Conservation (phyloP, 768 basidiomycete species). For the Hygrophorus russula region DNA sequence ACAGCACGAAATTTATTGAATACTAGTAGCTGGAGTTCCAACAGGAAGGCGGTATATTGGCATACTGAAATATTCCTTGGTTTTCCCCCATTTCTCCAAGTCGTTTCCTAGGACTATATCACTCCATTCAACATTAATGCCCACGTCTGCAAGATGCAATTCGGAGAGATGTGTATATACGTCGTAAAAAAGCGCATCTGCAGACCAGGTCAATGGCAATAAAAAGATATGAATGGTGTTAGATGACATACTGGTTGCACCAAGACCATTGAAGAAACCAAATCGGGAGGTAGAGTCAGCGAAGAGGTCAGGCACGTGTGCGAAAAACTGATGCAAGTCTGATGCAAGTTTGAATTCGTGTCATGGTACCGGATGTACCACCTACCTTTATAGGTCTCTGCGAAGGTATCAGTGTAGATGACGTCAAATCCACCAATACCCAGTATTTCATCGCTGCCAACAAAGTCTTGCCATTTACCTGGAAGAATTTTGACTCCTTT, state of each 20-base stretch:
- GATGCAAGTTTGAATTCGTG: neutral
- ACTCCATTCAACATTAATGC: constrained; percentile 70
- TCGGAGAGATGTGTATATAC: constrained; percentile 82
- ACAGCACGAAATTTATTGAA: neutral
- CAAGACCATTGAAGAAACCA: constrained; percentile 96
- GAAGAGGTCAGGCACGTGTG: constrained; percentile 65
- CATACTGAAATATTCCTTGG: constrained; percentile 64
- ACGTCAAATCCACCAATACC: constrained; percentile 72
- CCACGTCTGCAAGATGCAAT: constrained; percentile 73
- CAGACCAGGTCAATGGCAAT: constrained; percentile 3
- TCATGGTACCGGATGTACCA: neutral
- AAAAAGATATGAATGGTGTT: constrained; percentile 1
- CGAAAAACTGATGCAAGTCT: constrained; percentile 76
- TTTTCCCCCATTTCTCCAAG: constrained; percentile 62
- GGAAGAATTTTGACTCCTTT: constrained; percentile 70
- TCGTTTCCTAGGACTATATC: constrained; percentile 58
- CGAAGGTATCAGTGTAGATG: constrained; percentile 89
- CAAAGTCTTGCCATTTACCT: constrained; percentile 90
- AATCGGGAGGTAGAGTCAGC: constrained; percentile 66
- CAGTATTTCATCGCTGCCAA: constrained; percentile 48
- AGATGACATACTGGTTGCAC: constrained; percentile 71
- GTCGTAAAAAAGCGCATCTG: constrained; percentile 84
- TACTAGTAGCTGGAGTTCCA: constrained; percentile 8
- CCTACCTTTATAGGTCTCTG: constrained; percentile 58
- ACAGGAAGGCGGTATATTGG: constrained; percentile 67